phyloP scores from a whole-genome alignment of 768 basidiomycete species.

The Suillus discolor region DNA sequence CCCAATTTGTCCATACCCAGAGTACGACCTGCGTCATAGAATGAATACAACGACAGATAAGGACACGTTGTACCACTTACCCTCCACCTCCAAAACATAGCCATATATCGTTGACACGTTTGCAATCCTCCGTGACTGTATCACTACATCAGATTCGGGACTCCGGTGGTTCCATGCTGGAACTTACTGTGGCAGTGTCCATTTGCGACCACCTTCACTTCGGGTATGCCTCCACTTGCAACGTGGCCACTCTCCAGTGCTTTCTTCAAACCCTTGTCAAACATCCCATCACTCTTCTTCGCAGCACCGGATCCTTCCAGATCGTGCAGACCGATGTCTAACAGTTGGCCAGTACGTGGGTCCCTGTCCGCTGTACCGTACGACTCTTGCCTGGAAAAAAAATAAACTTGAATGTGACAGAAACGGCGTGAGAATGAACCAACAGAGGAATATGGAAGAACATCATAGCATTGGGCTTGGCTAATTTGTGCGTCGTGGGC shows the following conservation, averaged over 20 bases:
- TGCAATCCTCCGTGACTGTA: slow-evolving; percentile 85
- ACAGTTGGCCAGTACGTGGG: slow-evolving; percentile 53
- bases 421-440: slow-evolving; percentile 26
- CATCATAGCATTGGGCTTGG: slow-evolving; percentile 95
- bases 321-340: slow-evolving; percentile 71
- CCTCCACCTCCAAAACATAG: slow-evolving; percentile 89
- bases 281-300: slow-evolving; percentile 79
- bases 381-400: slow-evolving; percentile 62
- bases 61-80: slow-evolving; percentile 38
- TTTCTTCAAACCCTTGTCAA: slow-evolving; percentile 75
- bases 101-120: slow-evolving; percentile 86
- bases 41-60: background rate
- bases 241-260: slow-evolving; percentile 72
- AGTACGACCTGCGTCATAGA: slow-evolving; percentile 60
- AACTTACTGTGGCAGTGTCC: slow-evolving; percentile 85
- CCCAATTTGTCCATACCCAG: slow-evolving; percentile 81
- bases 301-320: slow-evolving; percentile 63
- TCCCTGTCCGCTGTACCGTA: slow-evolving; percentile 72
- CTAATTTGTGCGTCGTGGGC: slow-evolving; percentile 57
- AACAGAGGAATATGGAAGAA: slow-evolving; percentile 98
- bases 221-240: slow-evolving; percentile 48
- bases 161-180: background rate
- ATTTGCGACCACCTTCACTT: slow-evolving; percentile 88
- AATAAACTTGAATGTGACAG: background rate
- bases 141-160: slow-evolving; percentile 17